phyloP scores from a whole-genome alignment of 768 basidiomycete genomes.

The Postia placenta region DNA sequence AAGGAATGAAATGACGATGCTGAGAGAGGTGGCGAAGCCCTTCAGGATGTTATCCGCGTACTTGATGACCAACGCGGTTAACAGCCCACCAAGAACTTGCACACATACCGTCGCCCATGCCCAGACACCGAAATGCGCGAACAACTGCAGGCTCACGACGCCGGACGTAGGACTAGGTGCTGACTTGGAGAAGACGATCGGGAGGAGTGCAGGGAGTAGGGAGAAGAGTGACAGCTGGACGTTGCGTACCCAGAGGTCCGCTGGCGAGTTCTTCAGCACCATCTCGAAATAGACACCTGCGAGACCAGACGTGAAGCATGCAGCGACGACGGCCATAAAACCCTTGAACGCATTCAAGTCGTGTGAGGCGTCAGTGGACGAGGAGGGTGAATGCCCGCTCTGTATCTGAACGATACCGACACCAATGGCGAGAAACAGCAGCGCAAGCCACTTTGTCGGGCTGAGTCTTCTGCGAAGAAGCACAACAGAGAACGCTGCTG shows the following conservation, averaged over 20 bases:
- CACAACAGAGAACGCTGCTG: constrained; percentile 82
- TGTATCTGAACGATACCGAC: constrained; percentile 73
- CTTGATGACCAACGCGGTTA: constrained; percentile 93
- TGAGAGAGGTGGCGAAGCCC: constrained; percentile 92
- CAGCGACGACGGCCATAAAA: constrained; percentile 82
- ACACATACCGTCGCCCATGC: constrained; percentile 87
- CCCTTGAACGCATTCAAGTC: constrained; percentile 81
- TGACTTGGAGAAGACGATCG: constrained; percentile 52
- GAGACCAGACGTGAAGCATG: constrained; percentile 93
- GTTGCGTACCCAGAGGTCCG: constrained; percentile 95
- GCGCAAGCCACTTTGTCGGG: constrained; percentile 75
- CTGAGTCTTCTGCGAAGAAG: constrained; percentile 73
- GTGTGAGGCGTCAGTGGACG: constrained; percentile 21
- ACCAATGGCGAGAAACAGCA: constrained; percentile 81
- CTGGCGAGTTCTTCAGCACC: constrained; percentile 85
- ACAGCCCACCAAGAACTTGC: constrained; percentile 86
- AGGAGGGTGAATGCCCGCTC: constrained; percentile 12
- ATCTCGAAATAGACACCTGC: constrained; percentile 99
- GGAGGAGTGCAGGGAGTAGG: constrained; percentile 79
- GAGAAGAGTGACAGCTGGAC: constrained; percentile 95
- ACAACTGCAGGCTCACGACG: constrained; percentile 41
- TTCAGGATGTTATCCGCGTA: constrained; percentile 90
- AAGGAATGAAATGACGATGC: constrained; percentile 92
- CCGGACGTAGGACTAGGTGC: constrained; percentile 32
- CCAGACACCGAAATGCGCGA: constrained; percentile 84